Evolutionary conservation across 306 rosid species (phyloP), one percentile per base, ranked within the genome.

Genomic region (Inga leiocalycina): DNA sequence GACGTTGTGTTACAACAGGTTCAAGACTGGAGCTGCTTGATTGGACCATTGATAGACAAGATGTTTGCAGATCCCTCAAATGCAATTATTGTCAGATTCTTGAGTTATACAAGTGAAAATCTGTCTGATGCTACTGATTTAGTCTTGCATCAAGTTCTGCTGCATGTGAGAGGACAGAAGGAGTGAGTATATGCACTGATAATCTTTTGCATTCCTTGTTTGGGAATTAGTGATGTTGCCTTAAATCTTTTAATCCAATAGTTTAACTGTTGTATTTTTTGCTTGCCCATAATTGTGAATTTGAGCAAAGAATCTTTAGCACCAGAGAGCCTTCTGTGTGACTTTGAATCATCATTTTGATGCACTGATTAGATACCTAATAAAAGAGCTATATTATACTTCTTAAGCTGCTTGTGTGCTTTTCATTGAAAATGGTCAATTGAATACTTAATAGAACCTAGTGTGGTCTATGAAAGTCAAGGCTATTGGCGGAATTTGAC

Each of bases 21-120:
- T 87, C 91, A 82, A 79, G 91, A 91, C 87, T 95, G 97, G 99
- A 86, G 83, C 70, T 30, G 65, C 81, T 83, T 95, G 83, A 80
- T 95, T 72, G 94, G 92, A 80, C 96, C 96, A 6, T 80, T 95
- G 89, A 87, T 95, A 65, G 93, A 87, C 86, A 95, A 92, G 90
- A 87, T 95, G 97, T 93, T 95, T 87, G 89, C 91, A 35, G 92
- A 95, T 88, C 98, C 99, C 74, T 94, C 99, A 77, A 91, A 93
- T 81, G 93, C 97, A 77, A 88, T 71, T 78, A 71, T 89, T 57
- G 98, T 96, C 75, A 91, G 88, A 84, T 92, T 93, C 86, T 83
- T 92, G 71, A 96, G 97, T 88, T 87, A 79, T 86, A 89, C 92
- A 56, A 96, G 91, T 82, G 93, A 90, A 54, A 87, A 87, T 83